Conservation (phyloP, 2,329 filamentous ascomycete genomes). For the Aspergillus tubingensis region DNA sequence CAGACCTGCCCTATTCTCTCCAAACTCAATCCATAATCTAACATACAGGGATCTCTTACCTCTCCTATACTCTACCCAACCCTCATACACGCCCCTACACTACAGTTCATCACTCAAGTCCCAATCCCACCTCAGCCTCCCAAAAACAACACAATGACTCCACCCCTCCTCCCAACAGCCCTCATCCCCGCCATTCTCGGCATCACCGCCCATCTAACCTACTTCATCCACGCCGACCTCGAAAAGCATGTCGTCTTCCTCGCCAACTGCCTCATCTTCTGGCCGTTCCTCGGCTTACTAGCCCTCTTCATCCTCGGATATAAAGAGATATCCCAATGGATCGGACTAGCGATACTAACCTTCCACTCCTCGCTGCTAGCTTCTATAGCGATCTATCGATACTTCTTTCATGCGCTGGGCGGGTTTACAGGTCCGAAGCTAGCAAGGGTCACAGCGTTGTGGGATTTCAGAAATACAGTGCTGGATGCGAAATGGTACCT, state of each 20-base stretch:
- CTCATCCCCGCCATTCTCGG: not conserved
- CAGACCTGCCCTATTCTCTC: too few species aligned
- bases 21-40: too few species aligned
- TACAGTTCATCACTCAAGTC: too few species aligned
- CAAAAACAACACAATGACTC: not conserved
- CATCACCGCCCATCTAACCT: not conserved
- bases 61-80: too few species aligned
- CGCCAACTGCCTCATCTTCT: not conserved
- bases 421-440: slow-evolving; percentile 2
- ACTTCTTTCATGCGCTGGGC: slow-evolving; percentile 7
- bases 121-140: not conserved
- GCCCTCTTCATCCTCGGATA: not conserved
- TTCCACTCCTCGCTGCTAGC: not conserved
- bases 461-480: not conserved
- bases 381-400: slow-evolving; percentile 13
- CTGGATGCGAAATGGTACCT: slow-evolving; percentile 11
- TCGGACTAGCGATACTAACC: not conserved
- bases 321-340: not conserved
- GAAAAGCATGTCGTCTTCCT: slow-evolving; percentile 3
- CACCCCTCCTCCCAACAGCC: not conserved
- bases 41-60: too few species aligned
- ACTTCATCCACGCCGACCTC: slow-evolving; percentile 12
- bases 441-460: slow-evolving; percentile 6
- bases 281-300: not conserved
- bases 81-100: too few species aligned